phyloP scores from a whole-genome alignment of 2,329 filamentous ascomycete species.

The Hyphodiscus sp. region DNA sequence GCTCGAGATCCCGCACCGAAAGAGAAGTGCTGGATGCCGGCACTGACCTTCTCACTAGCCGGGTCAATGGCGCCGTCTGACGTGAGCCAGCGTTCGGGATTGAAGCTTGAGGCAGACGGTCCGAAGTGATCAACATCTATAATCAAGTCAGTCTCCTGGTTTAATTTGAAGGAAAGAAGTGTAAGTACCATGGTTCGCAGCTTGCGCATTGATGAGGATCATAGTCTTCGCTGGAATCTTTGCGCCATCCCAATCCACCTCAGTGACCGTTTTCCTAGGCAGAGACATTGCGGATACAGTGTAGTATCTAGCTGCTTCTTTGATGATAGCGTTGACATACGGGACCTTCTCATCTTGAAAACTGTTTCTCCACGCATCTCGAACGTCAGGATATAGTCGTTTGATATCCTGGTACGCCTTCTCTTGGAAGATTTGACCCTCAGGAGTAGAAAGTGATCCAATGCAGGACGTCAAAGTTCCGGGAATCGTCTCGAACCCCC shows the following conservation, averaged over 20 bases:
- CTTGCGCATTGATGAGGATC: slow-evolving; percentile 49
- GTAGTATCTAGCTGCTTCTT: slow-evolving; percentile 47
- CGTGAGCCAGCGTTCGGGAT: slow-evolving; percentile 44
- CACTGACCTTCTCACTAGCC: slow-evolving; percentile 28
- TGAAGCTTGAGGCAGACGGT: slow-evolving; percentile 37
- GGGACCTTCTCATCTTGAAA: slow-evolving; percentile 42
- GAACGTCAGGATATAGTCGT: slow-evolving; percentile 38
- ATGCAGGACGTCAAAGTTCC: slow-evolving; percentile 46
- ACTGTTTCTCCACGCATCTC: slow-evolving; percentile 40
- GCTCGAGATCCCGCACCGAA: slow-evolving; percentile 46
- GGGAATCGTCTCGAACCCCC: slow-evolving; percentile 49
- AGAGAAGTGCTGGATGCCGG: slow-evolving; percentile 37
- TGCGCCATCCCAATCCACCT: slow-evolving; percentile 45
- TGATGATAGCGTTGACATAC: slow-evolving; percentile 42
- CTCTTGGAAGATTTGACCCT: slow-evolving; percentile 46
- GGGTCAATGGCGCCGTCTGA: slow-evolving; percentile 24
- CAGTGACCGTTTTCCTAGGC: slow-evolving; percentile 43
- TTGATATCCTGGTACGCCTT: slow-evolving; percentile 46
- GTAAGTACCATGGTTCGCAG: slow-evolving; percentile 45
- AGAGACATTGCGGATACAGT: slow-evolving; percentile 47
- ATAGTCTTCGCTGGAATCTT: slow-evolving; percentile 46
- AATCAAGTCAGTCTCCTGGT: not conserved
- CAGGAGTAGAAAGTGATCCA: slow-evolving; percentile 40
- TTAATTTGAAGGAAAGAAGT: not conserved
- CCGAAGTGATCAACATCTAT: slow-evolving; percentile 44